Base-by-base conservation (phyloP, 164 flowering plant genomes). In the Houttuynia cordata region DNA sequence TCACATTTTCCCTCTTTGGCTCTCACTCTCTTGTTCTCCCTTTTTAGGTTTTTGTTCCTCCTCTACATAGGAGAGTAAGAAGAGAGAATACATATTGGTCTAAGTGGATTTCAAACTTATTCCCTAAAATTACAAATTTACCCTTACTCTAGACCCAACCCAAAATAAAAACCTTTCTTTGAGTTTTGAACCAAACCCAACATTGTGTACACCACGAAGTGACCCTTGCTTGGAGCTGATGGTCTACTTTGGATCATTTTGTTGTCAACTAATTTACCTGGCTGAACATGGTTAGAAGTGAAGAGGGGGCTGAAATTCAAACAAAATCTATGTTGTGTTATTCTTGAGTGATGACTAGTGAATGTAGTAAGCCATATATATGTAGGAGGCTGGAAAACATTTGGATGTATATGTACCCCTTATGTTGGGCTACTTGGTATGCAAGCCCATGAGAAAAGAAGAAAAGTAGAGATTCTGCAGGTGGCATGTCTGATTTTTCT, bases 161-260 rank as follows among this genome's bases (percentile, higher is more conserved):
- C n/a, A n/a, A n/a, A n/a, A n/a, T n/a, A n/a, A n/a, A n/a, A n/a
- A n/a, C n/a, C n/a, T n/a, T n/a, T n/a, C n/a, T n/a, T n/a, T n/a
- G n/a, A n/a, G n/a, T n/a, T n/a, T n/a, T n/a, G n/a, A n/a, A n/a
- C n/a, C n/a, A n/a, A n/a, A n/a, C n/a, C n/a, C n/a, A n/a, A n/a
- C n/a, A n/a, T n/a, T n/a, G n/a, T 68, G 72, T 68, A 72, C 24
- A 68, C 64, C 19, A 65, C 72, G 51, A 72, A 68, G 51, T 72
- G 66, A 1, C 76, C 73, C 70, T 69, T 69, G 24, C 57, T 51
- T 12, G 70, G 62, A 42, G 57, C 21, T 15, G 63, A 41, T n/a
- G 62, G 58, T 65, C 52, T 50, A 4, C 52, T n/a, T n/a, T n/a
- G n/a, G n/a, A n/a, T n/a, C n/a, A n/a, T 1, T 15, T 50, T n/a